Evolutionary conservation across 805 yeast genomes (phyloP).

Genomic region (Saccharomycopsis schoenii): DNA sequence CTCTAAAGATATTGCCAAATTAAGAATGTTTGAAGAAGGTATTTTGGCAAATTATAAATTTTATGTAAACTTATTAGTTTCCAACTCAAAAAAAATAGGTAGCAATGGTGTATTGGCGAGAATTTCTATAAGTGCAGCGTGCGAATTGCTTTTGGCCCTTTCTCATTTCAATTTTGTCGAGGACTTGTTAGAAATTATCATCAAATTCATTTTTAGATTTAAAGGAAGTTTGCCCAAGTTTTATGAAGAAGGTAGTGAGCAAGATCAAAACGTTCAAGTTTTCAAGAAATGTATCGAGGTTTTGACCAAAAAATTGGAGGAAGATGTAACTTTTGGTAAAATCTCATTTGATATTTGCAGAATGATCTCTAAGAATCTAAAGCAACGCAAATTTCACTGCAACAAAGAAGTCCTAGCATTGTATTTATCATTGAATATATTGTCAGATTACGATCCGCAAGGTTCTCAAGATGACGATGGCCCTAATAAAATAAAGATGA

Average conservation of each 20-base stretch:
- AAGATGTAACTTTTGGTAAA: constrained; percentile 70
- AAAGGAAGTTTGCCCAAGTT: constrained; percentile 20
- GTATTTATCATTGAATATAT: constrained; percentile 29
- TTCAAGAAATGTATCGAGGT: constrained; percentile 54
- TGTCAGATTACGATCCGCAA: constrained; percentile 63
- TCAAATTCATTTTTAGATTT: constrained; percentile 56
- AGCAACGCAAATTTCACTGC: constrained; percentile 64
- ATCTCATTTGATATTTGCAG: constrained; percentile 67
- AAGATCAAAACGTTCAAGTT: constrained; percentile 18
- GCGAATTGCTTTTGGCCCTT: constrained; percentile 60
- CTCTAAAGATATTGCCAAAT: constrained; percentile 66
- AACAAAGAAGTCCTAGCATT: constrained; percentile 58
- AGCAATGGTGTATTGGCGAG: constrained; percentile 35
- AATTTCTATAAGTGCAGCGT: constrained; percentile 64
- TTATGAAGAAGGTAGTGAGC: constrained; percentile 4
- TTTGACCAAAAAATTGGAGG: constrained; percentile 59
- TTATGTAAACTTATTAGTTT: constrained; percentile 49
- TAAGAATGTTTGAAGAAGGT: constrained; percentile 74
- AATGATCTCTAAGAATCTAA: constrained; percentile 57
- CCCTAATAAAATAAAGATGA: constrained; percentile 39
- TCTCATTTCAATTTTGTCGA: constrained; percentile 73
- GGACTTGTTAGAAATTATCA: constrained; percentile 59
- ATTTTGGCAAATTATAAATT: constrained; percentile 59
- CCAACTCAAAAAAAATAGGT: constrained; percentile 30
- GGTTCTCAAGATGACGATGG: constrained; percentile 39